These are phyloP conservation scores for Auricularia sp. DNA, from an alignment of 768 basidiomycete species.

Conservation along the genomic window DNA sequence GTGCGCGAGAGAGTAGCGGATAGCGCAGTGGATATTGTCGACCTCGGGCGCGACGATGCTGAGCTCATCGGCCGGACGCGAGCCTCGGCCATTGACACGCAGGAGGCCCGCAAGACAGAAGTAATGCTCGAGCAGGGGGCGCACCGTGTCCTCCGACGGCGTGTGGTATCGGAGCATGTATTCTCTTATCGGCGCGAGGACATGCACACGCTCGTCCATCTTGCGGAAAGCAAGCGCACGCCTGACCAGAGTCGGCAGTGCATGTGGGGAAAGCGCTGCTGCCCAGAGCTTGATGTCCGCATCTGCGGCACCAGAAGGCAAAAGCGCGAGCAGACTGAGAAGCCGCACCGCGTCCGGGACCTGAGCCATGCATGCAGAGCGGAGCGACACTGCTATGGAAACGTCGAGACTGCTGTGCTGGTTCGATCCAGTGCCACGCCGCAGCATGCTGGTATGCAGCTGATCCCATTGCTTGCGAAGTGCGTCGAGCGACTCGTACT, in stretches of 20 bases:
- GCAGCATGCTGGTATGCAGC: neutral
- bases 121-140: too few relatives aligned
- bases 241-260: neutral
- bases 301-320: slow-evolving; percentile 7
- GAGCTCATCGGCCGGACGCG: too few relatives aligned
- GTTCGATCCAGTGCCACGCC: neutral
- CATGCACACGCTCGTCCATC: neutral
- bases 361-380: neutral
- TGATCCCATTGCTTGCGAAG: neutral
- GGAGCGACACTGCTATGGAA: neutral
- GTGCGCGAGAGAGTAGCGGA: too few relatives aligned
- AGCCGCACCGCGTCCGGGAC: neutral
- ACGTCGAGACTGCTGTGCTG: neutral
- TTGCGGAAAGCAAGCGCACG: neutral
- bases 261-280: neutral
- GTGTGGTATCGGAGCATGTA: neutral
- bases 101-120: too few relatives aligned
- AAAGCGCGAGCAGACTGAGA: neutral
- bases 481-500: neutral
- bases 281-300: slow-evolving; percentile 7
- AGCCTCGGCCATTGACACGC: too few relatives aligned
- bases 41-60: too few relatives aligned
- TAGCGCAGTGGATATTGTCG: too few relatives aligned
- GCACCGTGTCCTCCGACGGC: neutral
- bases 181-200: neutral